Evolutionary conservation across 805 yeast species (phyloP).

Genomic region (Nakazawaea pomicola): DNA sequence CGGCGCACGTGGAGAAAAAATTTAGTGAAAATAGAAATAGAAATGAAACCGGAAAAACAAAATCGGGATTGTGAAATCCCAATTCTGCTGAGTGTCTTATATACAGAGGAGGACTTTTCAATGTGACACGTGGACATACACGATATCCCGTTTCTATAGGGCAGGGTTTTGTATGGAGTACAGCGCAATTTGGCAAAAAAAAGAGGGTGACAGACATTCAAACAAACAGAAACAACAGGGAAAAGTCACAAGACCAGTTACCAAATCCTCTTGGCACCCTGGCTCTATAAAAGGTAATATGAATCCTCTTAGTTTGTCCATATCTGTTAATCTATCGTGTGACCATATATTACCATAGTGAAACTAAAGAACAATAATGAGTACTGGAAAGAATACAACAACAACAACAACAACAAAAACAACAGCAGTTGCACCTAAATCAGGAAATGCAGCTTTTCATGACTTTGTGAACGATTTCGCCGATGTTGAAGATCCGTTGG

Average conservation of each 20-base stretch:
- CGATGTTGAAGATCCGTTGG: conserved; percentile 52
- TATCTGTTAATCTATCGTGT: too few species aligned
- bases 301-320: too few species aligned
- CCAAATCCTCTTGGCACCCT: too few species aligned
- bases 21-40: not conserved
- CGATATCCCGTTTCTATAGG: not conserved
- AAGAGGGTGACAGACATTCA: too few species aligned
- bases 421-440: too few species aligned
- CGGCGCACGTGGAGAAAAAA: not conserved
- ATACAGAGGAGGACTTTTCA: not conserved
- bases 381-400: not conserved
- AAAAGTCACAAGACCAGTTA: too few species aligned
- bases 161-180: too few species aligned
- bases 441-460: conserved; percentile 57
- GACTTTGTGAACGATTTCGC: conserved; percentile 50
- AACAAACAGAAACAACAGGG: too few species aligned
- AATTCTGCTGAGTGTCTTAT: not conserved
- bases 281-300: too few species aligned
- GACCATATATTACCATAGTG: too few species aligned
- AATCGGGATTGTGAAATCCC: not conserved
- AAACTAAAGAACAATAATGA: too few species aligned
- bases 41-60: not conserved
- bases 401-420: not conserved
- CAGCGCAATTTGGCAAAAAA: too few species aligned
- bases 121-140: not conserved